These are phyloP conservation scores for Mrakia gelida DNA, from an alignment of 768 basidiomycete species.

Conservation along the genomic window DNA sequence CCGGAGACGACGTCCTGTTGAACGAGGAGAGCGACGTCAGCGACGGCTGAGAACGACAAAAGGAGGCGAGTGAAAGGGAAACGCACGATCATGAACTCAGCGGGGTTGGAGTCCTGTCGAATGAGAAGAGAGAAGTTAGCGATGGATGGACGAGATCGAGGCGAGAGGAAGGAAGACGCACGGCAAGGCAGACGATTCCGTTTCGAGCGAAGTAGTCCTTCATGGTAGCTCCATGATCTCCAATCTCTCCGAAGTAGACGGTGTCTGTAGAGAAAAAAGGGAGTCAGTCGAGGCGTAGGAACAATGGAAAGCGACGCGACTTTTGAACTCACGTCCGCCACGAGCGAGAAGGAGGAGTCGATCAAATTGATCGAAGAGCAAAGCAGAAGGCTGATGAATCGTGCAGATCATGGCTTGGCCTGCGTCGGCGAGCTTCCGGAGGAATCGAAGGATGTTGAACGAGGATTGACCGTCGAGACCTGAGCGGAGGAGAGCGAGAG, in stretches of 20 bases:
- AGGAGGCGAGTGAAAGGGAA: neutral
- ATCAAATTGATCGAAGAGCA: slow-evolving; percentile 80
- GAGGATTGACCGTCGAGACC: slow-evolving; percentile 73
- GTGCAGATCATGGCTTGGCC: slow-evolving; percentile 82
- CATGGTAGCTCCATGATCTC: slow-evolving; percentile 54
- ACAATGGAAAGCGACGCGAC: neutral
- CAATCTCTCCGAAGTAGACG: slow-evolving; percentile 64
- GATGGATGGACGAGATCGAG: neutral
- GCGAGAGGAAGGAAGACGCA: neutral
- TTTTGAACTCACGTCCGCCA: slow-evolving; percentile 53
- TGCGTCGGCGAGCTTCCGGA: slow-evolving; percentile 67
- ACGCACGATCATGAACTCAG: neutral
- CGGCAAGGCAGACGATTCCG: slow-evolving; percentile 60
- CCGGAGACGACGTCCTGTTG: slow-evolving; percentile 23
- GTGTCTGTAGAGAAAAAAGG: slow-evolving; percentile 1
- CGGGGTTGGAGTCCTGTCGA: neutral
- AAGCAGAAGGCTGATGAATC: slow-evolving; percentile 73
- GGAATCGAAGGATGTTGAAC: slow-evolving; percentile 68
- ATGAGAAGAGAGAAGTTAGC: neutral
- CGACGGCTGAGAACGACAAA: neutral
- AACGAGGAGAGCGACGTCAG: neutral
- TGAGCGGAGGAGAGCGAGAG: too few species aligned
- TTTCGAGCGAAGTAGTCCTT: slow-evolving; percentile 66
- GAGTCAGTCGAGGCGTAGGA: neutral
- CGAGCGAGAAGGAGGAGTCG: slow-evolving; percentile 67